Base-by-base conservation (phyloP, 2,329 filamentous ascomycete genomes). In the Verticillium tricorpus region DNA sequence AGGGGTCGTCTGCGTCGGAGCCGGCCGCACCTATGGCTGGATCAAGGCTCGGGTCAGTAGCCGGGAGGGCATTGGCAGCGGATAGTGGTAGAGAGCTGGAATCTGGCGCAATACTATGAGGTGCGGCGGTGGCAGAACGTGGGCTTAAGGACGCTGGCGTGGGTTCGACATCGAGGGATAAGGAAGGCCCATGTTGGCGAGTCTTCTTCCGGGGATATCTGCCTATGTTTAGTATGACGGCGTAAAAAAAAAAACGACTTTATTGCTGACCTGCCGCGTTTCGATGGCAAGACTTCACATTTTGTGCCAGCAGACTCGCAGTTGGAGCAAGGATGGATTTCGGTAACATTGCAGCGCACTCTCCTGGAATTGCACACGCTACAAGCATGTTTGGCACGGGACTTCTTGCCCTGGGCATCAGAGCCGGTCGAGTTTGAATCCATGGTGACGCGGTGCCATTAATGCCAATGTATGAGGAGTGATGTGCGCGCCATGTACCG, bases 321-420 rank as follows among this genome's bases (percentile, higher is more conserved):
- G 32, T 68, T 68, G 39, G 60, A 65, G 56, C 66, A 68, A 7
- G 66, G 66, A n/a, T 60, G 61, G 52, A 62, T 61, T 39, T 66
- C 60, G 19, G 65, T 67, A 56, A 68, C 66, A 56, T 68, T 62
- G 57, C 66, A 68, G 34, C 65, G 65, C 5, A 68, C 61, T 19
- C 66, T 58, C 5, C 65, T 64, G n/a, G 63, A 61, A 60, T 68
- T 67, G 62, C 66, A 68, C 25, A 65, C 64, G n/a, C 37, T 62
- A 39, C 66, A 68, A n/a, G 66, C 66, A 17, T 68, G 66, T 34
- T 68, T 68, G 22, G 66, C 66, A 35, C 66, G 66, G 2, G 63
- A 50, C 22, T 62, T 65, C n/a, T 62, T 67, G 22, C 45, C 22
- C 19, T 55, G 31, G 61, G 55, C 52, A 50, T 60, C 5, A 12